Conservation (phyloP, 1,284 basidiomycete genomes). For the Ceratorhiza oryzae-sativae region DNA sequence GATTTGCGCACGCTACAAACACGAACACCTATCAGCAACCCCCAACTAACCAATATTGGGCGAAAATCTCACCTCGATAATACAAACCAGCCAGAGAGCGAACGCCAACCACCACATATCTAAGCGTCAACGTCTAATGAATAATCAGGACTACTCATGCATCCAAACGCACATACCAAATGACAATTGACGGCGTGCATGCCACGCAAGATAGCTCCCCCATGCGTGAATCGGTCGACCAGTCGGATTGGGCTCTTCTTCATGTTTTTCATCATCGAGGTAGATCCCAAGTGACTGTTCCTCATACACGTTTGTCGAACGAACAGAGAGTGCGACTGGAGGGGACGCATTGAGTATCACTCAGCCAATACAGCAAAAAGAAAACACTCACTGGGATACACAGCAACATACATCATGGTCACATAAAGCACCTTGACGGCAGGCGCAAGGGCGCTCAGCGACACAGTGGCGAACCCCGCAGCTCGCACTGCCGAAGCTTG, state of each 20-base stretch:
- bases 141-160: too few species aligned
- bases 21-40: neutral
- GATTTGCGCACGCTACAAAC: constrained; percentile 62
- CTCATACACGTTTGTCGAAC: constrained; percentile 99
- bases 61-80: constrained; percentile 72
- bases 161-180: constrained; percentile 76
- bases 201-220: constrained; percentile 78
- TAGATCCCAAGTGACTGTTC: constrained; percentile 85
- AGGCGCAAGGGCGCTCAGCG: constrained; percentile 75
- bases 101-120: constrained; percentile 91
- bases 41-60: constrained; percentile 7
- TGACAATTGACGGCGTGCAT: constrained; percentile 85
- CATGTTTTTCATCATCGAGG: constrained; percentile 55
- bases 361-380: constrained; percentile 55
- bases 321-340: constrained; percentile 67
- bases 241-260: constrained; percentile 54
- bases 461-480: constrained; percentile 84
- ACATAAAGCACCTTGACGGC: constrained; percentile 89
- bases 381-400: constrained; percentile 59
- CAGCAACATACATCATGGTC: constrained; percentile 78
- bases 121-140: constrained; percentile 46
- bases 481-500: constrained; percentile 71
- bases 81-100: constrained; percentile 82
- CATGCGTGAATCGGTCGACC: constrained; percentile 68
- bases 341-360: constrained; percentile 57